Evolutionary conservation across 441 rosid species (phyloP).

Genomic region (Isatis lusitanica): DNA sequence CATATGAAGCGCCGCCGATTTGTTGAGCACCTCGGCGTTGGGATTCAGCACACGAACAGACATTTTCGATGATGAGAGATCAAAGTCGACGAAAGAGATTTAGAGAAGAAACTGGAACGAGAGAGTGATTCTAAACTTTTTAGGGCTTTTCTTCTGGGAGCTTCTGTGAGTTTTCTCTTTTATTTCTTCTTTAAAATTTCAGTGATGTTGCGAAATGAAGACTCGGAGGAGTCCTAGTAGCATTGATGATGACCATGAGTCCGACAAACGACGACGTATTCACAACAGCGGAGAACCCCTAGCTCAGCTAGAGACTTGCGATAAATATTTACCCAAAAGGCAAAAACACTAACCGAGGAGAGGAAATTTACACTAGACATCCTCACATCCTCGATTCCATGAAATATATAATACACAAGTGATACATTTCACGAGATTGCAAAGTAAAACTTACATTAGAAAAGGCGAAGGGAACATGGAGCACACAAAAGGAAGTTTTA

Average conservation of each 20-base stretch:
- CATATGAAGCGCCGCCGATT: constrained; percentile 98
- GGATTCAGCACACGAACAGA: constrained; percentile 90
- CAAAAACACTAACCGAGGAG: too few relatives aligned
- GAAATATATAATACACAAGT: background rate
- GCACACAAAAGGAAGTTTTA: background rate
- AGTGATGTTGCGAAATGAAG: background rate
- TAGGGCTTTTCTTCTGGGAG: constrained; percentile 31
- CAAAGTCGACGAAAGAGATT: background rate
- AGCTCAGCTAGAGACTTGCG: background rate
- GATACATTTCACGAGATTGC: background rate
- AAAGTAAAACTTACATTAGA: background rate
- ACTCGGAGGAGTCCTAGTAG: background rate
- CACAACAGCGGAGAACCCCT: background rate
- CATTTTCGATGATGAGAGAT: constrained; percentile 48
- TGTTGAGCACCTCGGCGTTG: constrained; percentile 96
- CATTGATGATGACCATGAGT: too few relatives aligned
- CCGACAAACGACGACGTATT: background rate
- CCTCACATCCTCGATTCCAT: too few relatives aligned
- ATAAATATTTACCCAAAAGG: too few relatives aligned
- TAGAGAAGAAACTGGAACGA: constrained; percentile 2
- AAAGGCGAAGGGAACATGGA: background rate
- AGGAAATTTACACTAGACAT: too few relatives aligned
- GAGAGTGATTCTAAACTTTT: background rate
- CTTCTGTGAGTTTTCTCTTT: constrained; percentile 14
- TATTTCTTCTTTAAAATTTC: constrained; percentile 16